Percentiles rank a stretch among this genome's conserved stretches.
Evolutionary conservation across 208 protist species (phyloP).

Genomic region (Wallacemonas rigidus): DNA sequence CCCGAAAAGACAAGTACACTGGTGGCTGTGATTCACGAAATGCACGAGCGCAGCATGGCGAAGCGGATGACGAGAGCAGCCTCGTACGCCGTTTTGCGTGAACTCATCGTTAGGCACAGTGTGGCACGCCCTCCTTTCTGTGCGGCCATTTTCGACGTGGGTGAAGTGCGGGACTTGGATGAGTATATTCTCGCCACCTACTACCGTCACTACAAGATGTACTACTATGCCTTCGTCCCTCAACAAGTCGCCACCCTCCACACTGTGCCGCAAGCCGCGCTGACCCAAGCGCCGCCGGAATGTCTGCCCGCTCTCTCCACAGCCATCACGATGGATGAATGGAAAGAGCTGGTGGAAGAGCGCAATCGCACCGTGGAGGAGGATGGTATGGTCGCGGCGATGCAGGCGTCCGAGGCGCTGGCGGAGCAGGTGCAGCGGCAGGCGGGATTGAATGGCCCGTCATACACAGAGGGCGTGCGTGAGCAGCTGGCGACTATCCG

Average conservation of each 20-base stretch:
- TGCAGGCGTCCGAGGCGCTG: conserved; percentile 37
- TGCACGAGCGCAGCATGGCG: conserved; percentile 76
- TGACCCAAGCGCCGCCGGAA: conserved; percentile 54
- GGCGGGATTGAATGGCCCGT: conserved; percentile 49
- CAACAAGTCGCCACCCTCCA: conserved; percentile 60
- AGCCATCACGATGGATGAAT: conserved; percentile 59
- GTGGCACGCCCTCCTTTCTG: conserved; percentile 88
- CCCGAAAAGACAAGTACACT: conserved; percentile 85
- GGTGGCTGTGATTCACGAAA: conserved; percentile 63
- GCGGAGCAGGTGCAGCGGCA: conserved; percentile 45
- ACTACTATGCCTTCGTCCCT: conserved; percentile 87
- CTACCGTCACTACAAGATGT: conserved; percentile 93
- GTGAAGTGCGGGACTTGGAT: conserved; percentile 83
- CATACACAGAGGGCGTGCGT: conserved; percentile 69
- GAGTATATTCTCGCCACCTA: conserved; percentile 89
- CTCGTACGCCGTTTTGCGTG: conserved; percentile 74
- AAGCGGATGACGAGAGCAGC: conserved; percentile 48
- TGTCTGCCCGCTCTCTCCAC: conserved; percentile 57
- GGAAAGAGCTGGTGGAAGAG: conserved; percentile 75
- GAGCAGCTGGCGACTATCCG: conserved; percentile 83
- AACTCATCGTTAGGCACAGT: conserved; percentile 81
- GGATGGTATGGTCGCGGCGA: conserved; percentile 41
- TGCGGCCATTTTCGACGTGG: conserved; percentile 77
- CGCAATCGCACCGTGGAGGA: conserved; percentile 54
- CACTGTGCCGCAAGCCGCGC: conserved; percentile 45